Conservation (phyloP, 345 rosid species). For the Carallia pectinifolia region DNA sequence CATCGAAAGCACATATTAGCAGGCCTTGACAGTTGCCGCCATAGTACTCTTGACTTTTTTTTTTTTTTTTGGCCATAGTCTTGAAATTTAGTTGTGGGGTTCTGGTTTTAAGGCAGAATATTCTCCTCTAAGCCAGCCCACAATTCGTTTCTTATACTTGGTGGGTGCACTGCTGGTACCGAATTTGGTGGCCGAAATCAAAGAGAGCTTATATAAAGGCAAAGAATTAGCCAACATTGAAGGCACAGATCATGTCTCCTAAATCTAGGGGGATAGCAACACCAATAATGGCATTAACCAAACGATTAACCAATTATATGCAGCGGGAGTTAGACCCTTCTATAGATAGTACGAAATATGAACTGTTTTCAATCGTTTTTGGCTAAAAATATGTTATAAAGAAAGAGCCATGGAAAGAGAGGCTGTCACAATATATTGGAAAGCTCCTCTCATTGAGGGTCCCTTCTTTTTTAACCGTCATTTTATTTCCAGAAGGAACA, state of each 20-base stretch:
- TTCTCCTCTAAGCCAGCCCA: background rate
- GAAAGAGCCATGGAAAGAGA: conserved; percentile 15
- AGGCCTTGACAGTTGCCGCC: too few species aligned
- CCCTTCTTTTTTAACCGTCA: background rate
- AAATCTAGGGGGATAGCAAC: background rate
- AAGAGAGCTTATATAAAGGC: conserved; percentile 1
- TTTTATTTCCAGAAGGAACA: background rate
- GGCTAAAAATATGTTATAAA: conserved; percentile 6
- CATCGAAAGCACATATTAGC: too few species aligned
- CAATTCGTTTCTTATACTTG: background rate
- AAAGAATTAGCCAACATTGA: background rate
- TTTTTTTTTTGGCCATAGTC: too few species aligned
- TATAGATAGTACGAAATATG: conserved; percentile 3
- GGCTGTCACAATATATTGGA: background rate
- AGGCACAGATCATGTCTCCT: conserved; percentile 2
- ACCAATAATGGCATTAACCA: background rate
- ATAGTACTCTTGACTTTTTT: too few species aligned
- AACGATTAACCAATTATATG: background rate
- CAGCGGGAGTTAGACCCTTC: background rate
- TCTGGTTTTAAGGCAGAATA: too few species aligned
- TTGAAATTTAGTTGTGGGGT: too few species aligned
- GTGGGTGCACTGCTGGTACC: conserved; percentile 20
- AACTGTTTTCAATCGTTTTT: background rate
- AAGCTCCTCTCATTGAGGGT: conserved; percentile 13
- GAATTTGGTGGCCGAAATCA: conserved; percentile 15